Evolutionary conservation across 176 grass and related monocot genomes (phyloP), one percentile per base, ranked within the genome.

Genomic region (Phoenix roebelenii): DNA sequence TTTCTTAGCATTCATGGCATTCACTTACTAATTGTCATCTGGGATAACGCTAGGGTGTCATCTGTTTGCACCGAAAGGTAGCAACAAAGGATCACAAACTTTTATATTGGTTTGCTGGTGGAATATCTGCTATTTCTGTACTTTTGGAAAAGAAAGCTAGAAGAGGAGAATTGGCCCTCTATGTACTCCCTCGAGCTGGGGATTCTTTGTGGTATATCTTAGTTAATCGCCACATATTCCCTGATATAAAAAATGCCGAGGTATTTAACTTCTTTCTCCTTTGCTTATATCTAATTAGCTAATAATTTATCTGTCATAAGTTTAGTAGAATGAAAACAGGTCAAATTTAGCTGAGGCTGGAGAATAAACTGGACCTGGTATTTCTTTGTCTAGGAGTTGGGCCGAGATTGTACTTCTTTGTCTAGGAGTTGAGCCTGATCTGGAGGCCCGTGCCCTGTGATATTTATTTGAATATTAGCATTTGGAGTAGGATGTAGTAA

Each of bases 181-280:
- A 98, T 78, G 93, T 92, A 57, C 79, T 98, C 58, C 93, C 93
- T 16, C 81, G 93, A 61, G 88, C 87, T 83, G 93, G 76, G 49
- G 88, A 98, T 70, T 98, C 93, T 57, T 61, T 98, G 50, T 98
- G 93, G 93, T 44, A 85, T 72, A 98, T 98, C 74, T 81, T 91
- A 66, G 74, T 91, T 62, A 92, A 98, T 66, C 83, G 81, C 51
- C 93, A 80, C 67, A 20, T 88, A 14, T 68, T 98, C 68, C 93
- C 93, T 80, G 74, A 89, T 72, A 71, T 92, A 57, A 98, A 85
- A 78, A 83, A 92, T 54, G 66, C 93, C 18, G 93, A 98, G 93
- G 93, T 98, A 79, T 52, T 71, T 51, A 57, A 39, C 57, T 62
- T 69, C 17, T 23, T 77, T n/a, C n/a, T 22, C 26, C 4, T 52